Conservation (phyloP, 2,329 filamentous ascomycete genomes). For the Leptographium lundbergii region DNA sequence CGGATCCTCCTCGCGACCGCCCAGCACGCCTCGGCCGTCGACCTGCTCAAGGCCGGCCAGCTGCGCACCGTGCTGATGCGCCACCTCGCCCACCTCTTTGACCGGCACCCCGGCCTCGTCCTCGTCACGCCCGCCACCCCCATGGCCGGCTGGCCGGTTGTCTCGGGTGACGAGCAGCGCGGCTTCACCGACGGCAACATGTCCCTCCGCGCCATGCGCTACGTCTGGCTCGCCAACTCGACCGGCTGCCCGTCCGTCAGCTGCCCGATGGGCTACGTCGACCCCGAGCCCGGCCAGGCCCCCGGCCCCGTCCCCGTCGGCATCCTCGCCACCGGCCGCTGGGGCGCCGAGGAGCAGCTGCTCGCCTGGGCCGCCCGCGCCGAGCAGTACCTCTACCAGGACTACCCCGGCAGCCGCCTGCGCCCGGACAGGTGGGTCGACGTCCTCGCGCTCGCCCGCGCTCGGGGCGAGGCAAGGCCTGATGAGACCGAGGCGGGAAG, state of each 20-base stretch:
- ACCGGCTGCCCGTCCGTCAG: slow-evolving; percentile 64
- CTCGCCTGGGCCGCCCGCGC: slow-evolving; percentile 46
- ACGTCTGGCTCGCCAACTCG: slow-evolving; percentile 76
- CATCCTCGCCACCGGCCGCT: slow-evolving; percentile 52
- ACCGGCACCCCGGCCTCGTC: slow-evolving; percentile 58
- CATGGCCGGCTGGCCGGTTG: slow-evolving; percentile 59
- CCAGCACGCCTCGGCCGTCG: slow-evolving; percentile 49
- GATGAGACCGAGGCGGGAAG: not conserved
- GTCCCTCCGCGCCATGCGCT: slow-evolving; percentile 70
- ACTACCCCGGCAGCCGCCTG: slow-evolving; percentile 33
- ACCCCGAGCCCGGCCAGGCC: slow-evolving; percentile 37
- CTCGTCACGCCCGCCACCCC: slow-evolving; percentile 71
- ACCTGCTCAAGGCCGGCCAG: slow-evolving; percentile 61
- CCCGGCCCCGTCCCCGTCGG: slow-evolving; percentile 48
- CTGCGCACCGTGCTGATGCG: slow-evolving; percentile 67
- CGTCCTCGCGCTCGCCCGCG: slow-evolving; percentile 29
- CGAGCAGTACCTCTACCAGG: slow-evolving; percentile 39
- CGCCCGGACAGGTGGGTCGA: slow-evolving; percentile 46
- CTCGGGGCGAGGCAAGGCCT: not conserved
- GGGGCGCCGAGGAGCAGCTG: slow-evolving; percentile 53
- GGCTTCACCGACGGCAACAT: slow-evolving; percentile 64
- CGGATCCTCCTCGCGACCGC: slow-evolving; percentile 56
- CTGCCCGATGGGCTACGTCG: slow-evolving; percentile 61
- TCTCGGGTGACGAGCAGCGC: slow-evolving; percentile 46
- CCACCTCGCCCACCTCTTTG: slow-evolving; percentile 61